Percentiles rank a stretch among this genome's conserved stretches.
Conservation (phyloP, 2,329 filamentous ascomycete genomes). For the Geosmithia putterillii region DNA sequence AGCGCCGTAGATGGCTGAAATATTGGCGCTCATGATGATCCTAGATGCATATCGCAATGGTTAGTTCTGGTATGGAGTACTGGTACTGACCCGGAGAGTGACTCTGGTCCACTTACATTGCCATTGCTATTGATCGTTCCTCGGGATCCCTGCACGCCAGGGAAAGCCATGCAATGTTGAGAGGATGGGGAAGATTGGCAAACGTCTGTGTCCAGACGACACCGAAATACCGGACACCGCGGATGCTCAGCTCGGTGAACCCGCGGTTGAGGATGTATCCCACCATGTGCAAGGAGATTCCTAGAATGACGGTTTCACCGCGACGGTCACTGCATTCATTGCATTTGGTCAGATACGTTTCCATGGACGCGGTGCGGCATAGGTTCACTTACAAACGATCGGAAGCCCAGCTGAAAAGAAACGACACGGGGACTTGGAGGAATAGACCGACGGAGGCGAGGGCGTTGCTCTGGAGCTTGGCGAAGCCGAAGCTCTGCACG, state of each 20-base stretch:
- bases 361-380: too few relatives aligned
- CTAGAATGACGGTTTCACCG: constrained; percentile 38
- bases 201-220: constrained; percentile 44
- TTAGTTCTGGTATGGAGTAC: too few relatives aligned
- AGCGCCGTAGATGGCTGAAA: constrained; percentile 46
- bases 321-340: constrained; percentile 27
- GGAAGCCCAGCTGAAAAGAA: constrained; percentile 36
- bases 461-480: constrained; percentile 34
- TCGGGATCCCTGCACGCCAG: constrained; percentile 43
- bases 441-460: constrained; percentile 41
- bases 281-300: constrained; percentile 31
- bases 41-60: too few relatives aligned
- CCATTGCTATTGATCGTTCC: constrained; percentile 46
- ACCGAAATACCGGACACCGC: constrained; percentile 35
- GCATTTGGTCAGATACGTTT: too few relatives aligned
- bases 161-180: constrained; percentile 50
- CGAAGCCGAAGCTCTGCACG: constrained; percentile 39
- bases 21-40: constrained; percentile 50
- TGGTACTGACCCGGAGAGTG: too few relatives aligned
- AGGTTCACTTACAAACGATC: constrained; percentile 40
- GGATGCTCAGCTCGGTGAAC: constrained; percentile 30
- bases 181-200: constrained; percentile 39
- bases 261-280: constrained; percentile 41
- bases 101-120: constrained; percentile 32
- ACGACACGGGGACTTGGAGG: constrained; percentile 38